Evolutionary conservation across 202 grass and related monocot genomes (phyloP).

Genomic region (Bolboschoenoplectus hybrid): DNA sequence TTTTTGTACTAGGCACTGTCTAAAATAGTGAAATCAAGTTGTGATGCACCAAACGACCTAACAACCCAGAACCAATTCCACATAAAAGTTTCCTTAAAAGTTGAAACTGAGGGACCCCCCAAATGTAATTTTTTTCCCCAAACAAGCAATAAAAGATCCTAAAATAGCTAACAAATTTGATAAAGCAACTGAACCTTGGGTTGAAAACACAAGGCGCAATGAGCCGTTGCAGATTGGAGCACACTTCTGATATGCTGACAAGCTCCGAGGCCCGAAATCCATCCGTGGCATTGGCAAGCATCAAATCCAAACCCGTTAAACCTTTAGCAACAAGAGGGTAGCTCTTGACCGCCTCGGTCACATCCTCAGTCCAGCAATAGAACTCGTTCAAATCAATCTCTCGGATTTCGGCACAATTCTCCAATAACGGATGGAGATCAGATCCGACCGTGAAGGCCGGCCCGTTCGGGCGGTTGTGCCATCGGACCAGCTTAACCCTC

Average conservation of each 20-base stretch:
- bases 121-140: background rate
- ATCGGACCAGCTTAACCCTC: slow-evolving; percentile 73
- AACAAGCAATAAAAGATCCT: background rate
- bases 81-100: slow-evolving; percentile 5
- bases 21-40: slow-evolving; percentile 23
- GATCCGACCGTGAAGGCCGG: slow-evolving; percentile 45
- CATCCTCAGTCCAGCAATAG: slow-evolving; percentile 99
- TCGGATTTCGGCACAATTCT: slow-evolving; percentile 44
- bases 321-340: slow-evolving; percentile 45
- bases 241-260: slow-evolving; percentile 49
- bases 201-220: slow-evolving; percentile 80
- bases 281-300: slow-evolving; percentile 70
- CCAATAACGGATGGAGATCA: slow-evolving; percentile 74
- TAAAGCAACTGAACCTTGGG: slow-evolving; percentile 40
- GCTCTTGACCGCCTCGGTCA: slow-evolving; percentile 52
- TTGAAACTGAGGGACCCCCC: background rate
- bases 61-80: slow-evolving; percentile 1
- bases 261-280: slow-evolving; percentile 79
- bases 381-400: slow-evolving; percentile 84
- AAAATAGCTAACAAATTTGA: slow-evolving; percentile 16
- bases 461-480: slow-evolving; percentile 75
- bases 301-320: slow-evolving; percentile 73
- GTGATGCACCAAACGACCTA: background rate
- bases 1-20: background rate
- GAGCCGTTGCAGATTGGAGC: slow-evolving; percentile 63